These are phyloP conservation scores for Moesziomyces parantarcticus DNA, from an alignment of 1,284 basidiomycete genomes.

Conservation along the genomic window DNA sequence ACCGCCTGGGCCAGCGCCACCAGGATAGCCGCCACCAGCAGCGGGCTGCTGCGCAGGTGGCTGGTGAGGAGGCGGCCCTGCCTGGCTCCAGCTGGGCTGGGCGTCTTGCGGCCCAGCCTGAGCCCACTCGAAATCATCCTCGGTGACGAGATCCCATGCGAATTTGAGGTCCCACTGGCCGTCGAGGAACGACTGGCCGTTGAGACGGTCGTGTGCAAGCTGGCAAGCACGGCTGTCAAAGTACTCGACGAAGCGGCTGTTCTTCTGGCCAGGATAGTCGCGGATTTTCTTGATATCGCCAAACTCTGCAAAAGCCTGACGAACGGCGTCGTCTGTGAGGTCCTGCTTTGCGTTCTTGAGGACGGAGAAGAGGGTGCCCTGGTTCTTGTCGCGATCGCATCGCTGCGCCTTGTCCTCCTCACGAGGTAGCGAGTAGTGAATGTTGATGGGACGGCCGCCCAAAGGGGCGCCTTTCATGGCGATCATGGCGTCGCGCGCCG, in stretches of 20 bases:
- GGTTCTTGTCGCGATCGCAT: conserved; percentile 86
- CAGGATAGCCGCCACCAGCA: conserved; percentile 16
- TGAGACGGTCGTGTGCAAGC: conserved; percentile 82
- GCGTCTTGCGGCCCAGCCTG: conserved; percentile 63
- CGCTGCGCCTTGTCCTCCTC: conserved; percentile 79
- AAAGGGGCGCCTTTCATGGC: conserved; percentile 70
- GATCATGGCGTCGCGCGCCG: conserved; percentile 88
- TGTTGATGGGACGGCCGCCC: conserved; percentile 80
- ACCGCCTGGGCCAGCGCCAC: conserved; percentile 8
- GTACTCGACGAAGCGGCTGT: conserved; percentile 49
- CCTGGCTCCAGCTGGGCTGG: conserved; percentile 25
- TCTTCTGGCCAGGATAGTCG: conserved; percentile 52
- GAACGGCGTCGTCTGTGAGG: conserved; percentile 84
- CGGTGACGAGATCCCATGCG: conserved; percentile 78
- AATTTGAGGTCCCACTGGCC: conserved; percentile 87
- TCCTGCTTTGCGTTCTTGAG: conserved; percentile 77
- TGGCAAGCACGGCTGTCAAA: conserved; percentile 72
- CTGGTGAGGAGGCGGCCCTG: conserved; percentile 6
- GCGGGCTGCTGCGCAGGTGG: conserved; percentile 19
- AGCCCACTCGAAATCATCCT: conserved; percentile 53
- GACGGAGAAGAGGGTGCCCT: conserved; percentile 85
- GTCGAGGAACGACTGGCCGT: conserved; percentile 81
- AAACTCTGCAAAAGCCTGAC: conserved; percentile 82
- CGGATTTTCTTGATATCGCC: conserved; percentile 87
- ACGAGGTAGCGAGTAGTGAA: conserved; percentile 93